Conservation (phyloP, 768 basidiomycete species). For the Agrocybe praecox region DNA sequence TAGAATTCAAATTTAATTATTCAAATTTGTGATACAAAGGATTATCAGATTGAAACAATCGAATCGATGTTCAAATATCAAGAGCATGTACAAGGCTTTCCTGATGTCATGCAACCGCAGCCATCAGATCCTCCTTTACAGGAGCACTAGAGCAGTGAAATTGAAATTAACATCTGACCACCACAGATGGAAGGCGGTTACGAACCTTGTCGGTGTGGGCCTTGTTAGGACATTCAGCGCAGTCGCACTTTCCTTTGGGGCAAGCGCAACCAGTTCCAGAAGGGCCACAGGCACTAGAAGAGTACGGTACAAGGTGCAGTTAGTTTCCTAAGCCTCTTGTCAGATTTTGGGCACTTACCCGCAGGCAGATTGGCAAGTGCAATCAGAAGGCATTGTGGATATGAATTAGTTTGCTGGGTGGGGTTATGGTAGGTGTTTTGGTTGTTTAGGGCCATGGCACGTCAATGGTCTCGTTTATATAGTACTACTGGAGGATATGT, state of each 20-base stretch:
- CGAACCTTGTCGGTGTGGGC: constrained; percentile 36
- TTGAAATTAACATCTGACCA: background rate
- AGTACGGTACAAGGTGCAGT: background rate
- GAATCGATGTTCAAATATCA: background rate
- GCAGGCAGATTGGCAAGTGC: constrained; percentile 15
- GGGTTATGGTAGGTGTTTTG: background rate
- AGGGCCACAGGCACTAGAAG: constrained; percentile 35
- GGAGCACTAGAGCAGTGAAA: constrained; percentile 37
- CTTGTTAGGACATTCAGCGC: constrained; percentile 38
- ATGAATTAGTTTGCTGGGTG: background rate
- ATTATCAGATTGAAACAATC: background rate
- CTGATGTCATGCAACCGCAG: constrained; percentile 32
- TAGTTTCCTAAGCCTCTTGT: background rate
- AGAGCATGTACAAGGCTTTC: constrained; percentile 36
- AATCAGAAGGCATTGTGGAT: background rate
- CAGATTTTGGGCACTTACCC: constrained; percentile 2
- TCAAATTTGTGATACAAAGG: background rate
- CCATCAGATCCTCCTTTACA: constrained; percentile 27
- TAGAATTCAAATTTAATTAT: background rate
- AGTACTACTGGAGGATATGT: background rate
- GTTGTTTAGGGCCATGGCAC: no score
- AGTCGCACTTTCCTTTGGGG: constrained; percentile 36
- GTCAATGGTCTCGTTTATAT: background rate
- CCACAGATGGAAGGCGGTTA: background rate
- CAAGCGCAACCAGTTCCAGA: constrained; percentile 38